These are phyloP conservation scores for Ustulina deusta DNA, from an alignment of 2,329 filamentous ascomycete species.

Conservation along the genomic window DNA sequence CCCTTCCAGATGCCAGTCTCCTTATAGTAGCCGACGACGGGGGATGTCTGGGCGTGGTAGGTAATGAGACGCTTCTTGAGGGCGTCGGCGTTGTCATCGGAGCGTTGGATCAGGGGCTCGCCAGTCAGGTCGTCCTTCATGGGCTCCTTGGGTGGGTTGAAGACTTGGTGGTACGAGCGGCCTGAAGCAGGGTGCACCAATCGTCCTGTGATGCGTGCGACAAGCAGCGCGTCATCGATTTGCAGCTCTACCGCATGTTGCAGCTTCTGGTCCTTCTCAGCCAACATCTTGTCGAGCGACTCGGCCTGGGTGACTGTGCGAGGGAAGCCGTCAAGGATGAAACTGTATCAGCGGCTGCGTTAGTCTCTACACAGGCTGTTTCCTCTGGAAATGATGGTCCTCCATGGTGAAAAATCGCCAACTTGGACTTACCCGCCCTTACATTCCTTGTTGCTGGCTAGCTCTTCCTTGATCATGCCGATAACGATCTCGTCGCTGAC, in stretches of 20 bases:
- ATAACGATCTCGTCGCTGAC: constrained; percentile 99
- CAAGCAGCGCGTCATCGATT: constrained; percentile 93
- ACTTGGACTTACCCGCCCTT: constrained; percentile 82
- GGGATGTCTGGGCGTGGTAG: constrained; percentile 93
- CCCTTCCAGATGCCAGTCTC: constrained; percentile 97
- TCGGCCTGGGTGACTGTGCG: constrained; percentile 96
- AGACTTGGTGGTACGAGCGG: constrained; percentile 97
- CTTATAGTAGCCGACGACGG: constrained; percentile 96
- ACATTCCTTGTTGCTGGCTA: constrained; percentile 94
- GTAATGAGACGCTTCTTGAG: constrained; percentile 94
- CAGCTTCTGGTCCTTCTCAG: constrained; percentile 80
- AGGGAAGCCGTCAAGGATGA: constrained; percentile 99
- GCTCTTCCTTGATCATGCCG: constrained; percentile 98
- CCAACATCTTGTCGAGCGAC: constrained; percentile 93
- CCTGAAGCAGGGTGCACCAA: constrained; percentile 95
- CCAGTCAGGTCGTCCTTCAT: constrained; percentile 99
- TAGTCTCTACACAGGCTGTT: constrained; percentile 40
- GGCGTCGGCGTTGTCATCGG: constrained; percentile 95
- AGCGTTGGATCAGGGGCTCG: constrained; percentile 95
- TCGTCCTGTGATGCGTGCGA: constrained; percentile 95
- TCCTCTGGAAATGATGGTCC: neutral
- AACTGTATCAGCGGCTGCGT: constrained; percentile 65
- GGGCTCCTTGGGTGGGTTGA: constrained; percentile 93
- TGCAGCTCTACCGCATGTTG: constrained; percentile 97
- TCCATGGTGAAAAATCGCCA: constrained; percentile 25